Percentiles rank a stretch among this genome's conserved stretches.
Conservation (phyloP, 2,329 filamentous ascomycete species). For the Chaetomium olivaceum region DNA sequence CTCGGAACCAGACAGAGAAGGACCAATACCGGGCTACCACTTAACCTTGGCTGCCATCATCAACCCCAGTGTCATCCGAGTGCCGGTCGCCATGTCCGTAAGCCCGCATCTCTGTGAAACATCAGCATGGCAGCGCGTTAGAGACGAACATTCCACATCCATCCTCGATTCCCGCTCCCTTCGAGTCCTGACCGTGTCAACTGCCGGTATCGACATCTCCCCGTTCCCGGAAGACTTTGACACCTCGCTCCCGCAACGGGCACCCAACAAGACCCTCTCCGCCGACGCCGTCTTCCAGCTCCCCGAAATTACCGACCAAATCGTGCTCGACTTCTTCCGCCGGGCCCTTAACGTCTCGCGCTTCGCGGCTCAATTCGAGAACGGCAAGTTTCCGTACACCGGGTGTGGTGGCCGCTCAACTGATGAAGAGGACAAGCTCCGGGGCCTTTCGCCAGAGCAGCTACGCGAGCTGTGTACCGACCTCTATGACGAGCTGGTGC, state of each 20-base stretch:
- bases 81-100: background rate
- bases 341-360: slow-evolving; percentile 16
- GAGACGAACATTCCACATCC: background rate
- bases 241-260: background rate
- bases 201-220: slow-evolving; percentile 1
- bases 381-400: background rate
- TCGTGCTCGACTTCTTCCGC: slow-evolving; percentile 16
- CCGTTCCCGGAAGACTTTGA: background rate
- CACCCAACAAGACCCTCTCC: background rate
- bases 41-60: background rate
- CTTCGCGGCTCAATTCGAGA: background rate
- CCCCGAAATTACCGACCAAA: slow-evolving; percentile 5
- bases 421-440: background rate
- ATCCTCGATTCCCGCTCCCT: background rate
- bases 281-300: slow-evolving; percentile 18
- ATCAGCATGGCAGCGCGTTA: background rate
- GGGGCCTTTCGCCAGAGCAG: background rate
- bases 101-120: background rate
- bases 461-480: slow-evolving; percentile 18
- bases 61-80: background rate
- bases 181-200: slow-evolving; percentile 7
- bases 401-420: too few species aligned
- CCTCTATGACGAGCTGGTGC: slow-evolving; percentile 19
- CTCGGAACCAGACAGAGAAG: background rate
- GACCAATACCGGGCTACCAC: too few species aligned